A percentile compares a stretch with the other conserved stretches of the same genome.
These are phyloP conservation scores for Paxillus rubicundulus DNA, from an alignment of 768 basidiomycete genomes.

Conservation along the genomic window DNA sequence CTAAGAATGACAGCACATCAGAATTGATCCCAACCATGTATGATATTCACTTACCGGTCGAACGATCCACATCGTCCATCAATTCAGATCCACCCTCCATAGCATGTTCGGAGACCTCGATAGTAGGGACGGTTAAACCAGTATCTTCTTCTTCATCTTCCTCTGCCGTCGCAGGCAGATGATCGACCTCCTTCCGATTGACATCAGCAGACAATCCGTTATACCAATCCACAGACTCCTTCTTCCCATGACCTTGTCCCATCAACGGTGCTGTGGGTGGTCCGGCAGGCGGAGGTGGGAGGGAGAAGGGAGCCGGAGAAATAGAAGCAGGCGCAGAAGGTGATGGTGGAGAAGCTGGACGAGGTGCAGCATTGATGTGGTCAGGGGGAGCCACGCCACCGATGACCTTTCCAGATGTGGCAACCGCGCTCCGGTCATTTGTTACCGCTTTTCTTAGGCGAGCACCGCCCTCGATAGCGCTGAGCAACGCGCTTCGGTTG, in stretches of 20 bases:
- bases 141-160: constrained; percentile 55
- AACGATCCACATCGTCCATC: constrained; percentile 72
- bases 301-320: background rate
- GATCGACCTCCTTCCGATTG: constrained; percentile 47
- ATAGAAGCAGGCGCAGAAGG: background rate
- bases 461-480: constrained; percentile 75
- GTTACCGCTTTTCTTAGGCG: constrained; percentile 75
- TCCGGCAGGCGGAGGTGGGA: constrained; percentile 21
- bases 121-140: constrained; percentile 45
- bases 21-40: background rate
- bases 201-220: constrained; percentile 68
- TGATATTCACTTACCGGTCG: constrained; percentile 44
- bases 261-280: constrained; percentile 15
- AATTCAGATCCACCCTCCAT: constrained; percentile 45
- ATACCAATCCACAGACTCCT: constrained; percentile 92
- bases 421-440: constrained; percentile 74
- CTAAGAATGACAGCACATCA: constrained; percentile 38
- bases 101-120: constrained; percentile 52
- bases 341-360: constrained; percentile 38
- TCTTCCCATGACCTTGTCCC: constrained; percentile 42
- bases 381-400: constrained; percentile 69
- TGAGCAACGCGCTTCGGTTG: constrained; percentile 65
- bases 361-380: constrained; percentile 58
- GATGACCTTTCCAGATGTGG: constrained; percentile 72
- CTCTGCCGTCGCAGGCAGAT: constrained; percentile 52